phyloP scores from a whole-genome alignment of 139 green algal species.

The Ettlia oleoabundans region DNA sequence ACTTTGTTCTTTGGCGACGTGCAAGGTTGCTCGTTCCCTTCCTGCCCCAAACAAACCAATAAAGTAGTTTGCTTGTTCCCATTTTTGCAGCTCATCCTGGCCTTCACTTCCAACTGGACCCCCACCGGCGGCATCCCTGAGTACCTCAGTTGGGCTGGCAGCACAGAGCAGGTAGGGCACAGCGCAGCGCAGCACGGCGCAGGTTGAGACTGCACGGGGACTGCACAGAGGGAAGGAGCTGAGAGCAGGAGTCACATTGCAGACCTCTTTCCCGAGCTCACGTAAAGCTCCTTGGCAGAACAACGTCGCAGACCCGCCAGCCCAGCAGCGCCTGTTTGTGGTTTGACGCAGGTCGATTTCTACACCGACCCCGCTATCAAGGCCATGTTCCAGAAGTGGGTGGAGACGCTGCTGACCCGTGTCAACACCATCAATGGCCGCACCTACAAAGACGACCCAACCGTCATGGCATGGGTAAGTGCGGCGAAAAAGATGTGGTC shows the following conservation, averaged over 20 bases:
- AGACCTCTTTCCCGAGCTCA: too few relatives aligned
- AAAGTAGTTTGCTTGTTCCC: neutral
- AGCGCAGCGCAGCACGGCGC: too few relatives aligned
- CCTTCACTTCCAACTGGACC: constrained; percentile 68
- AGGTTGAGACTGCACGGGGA: too few relatives aligned
- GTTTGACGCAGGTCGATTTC: constrained; percentile 43
- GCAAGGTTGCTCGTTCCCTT: neutral
- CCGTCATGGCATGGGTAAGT: constrained; percentile 52
- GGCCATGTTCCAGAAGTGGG: constrained; percentile 27
- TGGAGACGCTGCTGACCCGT: constrained; percentile 39
- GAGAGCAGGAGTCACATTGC: too few relatives aligned
- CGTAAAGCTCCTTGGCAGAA: too few relatives aligned
- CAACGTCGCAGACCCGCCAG: too few relatives aligned
- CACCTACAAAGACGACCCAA: constrained; percentile 56
- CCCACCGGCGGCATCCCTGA: constrained; percentile 53
- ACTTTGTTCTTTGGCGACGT: neutral
- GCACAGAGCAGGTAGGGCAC: neutral
- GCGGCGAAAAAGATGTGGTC: neutral
- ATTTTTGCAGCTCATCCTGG: constrained; percentile 52
- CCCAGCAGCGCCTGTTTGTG: too few relatives aligned
- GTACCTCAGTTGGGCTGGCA: constrained; percentile 52
- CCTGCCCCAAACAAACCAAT: neutral
- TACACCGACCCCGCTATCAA: constrained; percentile 53
- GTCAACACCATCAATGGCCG: constrained; percentile 60
- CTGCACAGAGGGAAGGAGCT: too few relatives aligned